Evolutionary conservation across 768 basidiomycete genomes (phyloP).

Genomic region (Rhizopogon vulgaris): DNA sequence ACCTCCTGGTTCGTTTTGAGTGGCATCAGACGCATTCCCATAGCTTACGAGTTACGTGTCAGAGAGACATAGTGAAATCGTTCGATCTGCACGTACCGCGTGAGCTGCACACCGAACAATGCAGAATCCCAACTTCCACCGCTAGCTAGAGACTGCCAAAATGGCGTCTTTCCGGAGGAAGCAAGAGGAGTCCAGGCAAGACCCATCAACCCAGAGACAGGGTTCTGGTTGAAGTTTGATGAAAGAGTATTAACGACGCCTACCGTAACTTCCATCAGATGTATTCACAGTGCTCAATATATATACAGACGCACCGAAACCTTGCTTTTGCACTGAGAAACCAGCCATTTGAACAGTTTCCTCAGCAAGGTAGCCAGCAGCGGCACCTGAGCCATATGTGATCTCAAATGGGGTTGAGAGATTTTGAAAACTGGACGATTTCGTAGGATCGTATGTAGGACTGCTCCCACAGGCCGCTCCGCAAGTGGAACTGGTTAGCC

Average conservation of each 20-base stretch:
- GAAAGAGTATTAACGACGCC: constrained; percentile 3
- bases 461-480: constrained; percentile 22
- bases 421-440: constrained; percentile 27
- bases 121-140: constrained; percentile 38
- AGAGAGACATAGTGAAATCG: constrained; percentile 1
- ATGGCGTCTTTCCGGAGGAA: constrained; percentile 50
- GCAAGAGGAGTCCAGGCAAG: constrained; percentile 62
- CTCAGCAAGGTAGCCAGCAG: constrained; percentile 31
- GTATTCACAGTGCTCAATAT: not conserved
- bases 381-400: constrained; percentile 38
- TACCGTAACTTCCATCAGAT: constrained; percentile 32
- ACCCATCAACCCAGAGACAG: constrained; percentile 66
- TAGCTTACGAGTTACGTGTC: constrained; percentile 24
- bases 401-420: constrained; percentile 30
- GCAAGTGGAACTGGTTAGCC: constrained; percentile 33
- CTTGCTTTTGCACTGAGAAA: constrained; percentile 35
- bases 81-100: constrained; percentile 28
- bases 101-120: constrained; percentile 63
- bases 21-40: constrained; percentile 33
- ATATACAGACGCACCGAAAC: constrained; percentile 21
- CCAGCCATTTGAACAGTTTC: constrained; percentile 42
- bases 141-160: constrained; percentile 56
- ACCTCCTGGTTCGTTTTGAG: constrained; percentile 58
- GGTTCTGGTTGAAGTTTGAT: constrained; percentile 37
- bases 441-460: constrained; percentile 19